A percentile compares a stretch with the other conserved stretches of the same genome.
phyloP scores from a whole-genome alignment of 371 early-diverging fungal species.

The Vairimorpha necatrix region DNA sequence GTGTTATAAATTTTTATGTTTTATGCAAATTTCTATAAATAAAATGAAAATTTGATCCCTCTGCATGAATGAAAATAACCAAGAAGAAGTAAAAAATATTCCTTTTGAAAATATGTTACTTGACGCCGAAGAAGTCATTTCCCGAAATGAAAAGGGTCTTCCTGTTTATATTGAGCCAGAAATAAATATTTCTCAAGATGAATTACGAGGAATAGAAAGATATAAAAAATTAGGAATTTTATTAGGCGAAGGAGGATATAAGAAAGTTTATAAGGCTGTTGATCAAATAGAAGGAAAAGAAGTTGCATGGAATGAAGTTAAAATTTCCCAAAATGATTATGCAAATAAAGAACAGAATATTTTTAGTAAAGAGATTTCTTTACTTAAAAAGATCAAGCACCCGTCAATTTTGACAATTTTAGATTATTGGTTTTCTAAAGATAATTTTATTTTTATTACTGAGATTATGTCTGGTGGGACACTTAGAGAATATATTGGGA shows the following conservation, averaged over 20 bases:
- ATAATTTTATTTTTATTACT: conserved; percentile 76
- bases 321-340: conserved; percentile 69
- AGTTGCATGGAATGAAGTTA: conserved; percentile 78
- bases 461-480: conserved; percentile 83
- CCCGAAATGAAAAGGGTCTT: conserved; percentile 12
- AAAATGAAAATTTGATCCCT: conserved; percentile 5
- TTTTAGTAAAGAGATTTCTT: conserved; percentile 67
- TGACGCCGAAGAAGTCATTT: conserved; percentile 34
- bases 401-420: conserved; percentile 77
- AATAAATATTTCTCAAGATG: neutral
- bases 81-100: conserved; percentile 31
- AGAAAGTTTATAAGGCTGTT: conserved; percentile 76
- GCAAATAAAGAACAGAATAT: conserved; percentile 70
- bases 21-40: conserved; percentile 13
- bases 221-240: conserved; percentile 65
- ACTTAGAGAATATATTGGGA: conserved; percentile 70
- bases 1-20: no score
- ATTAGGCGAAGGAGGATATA: conserved; percentile 76
- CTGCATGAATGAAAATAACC: conserved; percentile 18
- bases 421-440: conserved; percentile 69
- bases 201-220: neutral
- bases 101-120: conserved; percentile 28
- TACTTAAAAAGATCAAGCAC: conserved; percentile 72
- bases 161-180: neutral
- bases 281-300: conserved; percentile 81